Evolutionary conservation across 2,329 filamentous ascomycete genomes (phyloP).

Genomic region (Penicillium sp.): DNA sequence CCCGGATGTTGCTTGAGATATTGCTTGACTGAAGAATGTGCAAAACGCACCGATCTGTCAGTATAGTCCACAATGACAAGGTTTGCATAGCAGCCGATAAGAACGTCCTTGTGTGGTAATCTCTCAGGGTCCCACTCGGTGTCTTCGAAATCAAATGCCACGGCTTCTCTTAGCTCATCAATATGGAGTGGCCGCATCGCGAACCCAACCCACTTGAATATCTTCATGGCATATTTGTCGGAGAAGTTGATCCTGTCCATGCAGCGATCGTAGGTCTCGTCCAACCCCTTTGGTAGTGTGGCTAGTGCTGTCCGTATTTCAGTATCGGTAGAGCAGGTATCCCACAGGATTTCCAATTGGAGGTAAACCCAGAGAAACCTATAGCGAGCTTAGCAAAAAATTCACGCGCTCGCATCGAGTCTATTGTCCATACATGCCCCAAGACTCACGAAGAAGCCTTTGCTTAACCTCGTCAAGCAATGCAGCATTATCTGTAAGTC

Average conservation of each 20-base stretch:
- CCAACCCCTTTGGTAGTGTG: conserved; percentile 25
- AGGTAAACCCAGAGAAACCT: conserved; percentile 32
- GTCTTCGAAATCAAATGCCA: conserved; percentile 26
- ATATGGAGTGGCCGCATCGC: conserved; percentile 26
- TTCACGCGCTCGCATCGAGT: not conserved
- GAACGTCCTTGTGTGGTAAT: conserved; percentile 21
- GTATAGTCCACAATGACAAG: conserved; percentile 25
- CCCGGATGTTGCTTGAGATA: conserved; percentile 12
- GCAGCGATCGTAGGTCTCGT: conserved; percentile 27
- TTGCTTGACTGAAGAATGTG: conserved; percentile 27
- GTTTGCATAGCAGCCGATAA: conserved; percentile 30
- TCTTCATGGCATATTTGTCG: conserved; percentile 17
- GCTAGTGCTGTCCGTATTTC: conserved; percentile 22
- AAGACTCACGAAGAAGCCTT: not conserved
- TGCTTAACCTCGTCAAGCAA: conserved; percentile 13
- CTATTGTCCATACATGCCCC: conserved; percentile 5
- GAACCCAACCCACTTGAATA: conserved; percentile 31
- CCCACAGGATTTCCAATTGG: conserved; percentile 30
- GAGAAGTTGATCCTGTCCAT: conserved; percentile 20
- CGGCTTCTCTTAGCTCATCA: conserved; percentile 29
- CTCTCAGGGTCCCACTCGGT: conserved; percentile 21
- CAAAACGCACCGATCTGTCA: conserved; percentile 27
- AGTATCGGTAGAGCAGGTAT: conserved; percentile 26
- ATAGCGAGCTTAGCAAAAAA: conserved; percentile 10
- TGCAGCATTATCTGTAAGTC: conserved; percentile 22